These are phyloP conservation scores for Celoporthe dispersa DNA, from an alignment of 2,329 filamentous ascomycete genomes.

Conservation along the genomic window DNA sequence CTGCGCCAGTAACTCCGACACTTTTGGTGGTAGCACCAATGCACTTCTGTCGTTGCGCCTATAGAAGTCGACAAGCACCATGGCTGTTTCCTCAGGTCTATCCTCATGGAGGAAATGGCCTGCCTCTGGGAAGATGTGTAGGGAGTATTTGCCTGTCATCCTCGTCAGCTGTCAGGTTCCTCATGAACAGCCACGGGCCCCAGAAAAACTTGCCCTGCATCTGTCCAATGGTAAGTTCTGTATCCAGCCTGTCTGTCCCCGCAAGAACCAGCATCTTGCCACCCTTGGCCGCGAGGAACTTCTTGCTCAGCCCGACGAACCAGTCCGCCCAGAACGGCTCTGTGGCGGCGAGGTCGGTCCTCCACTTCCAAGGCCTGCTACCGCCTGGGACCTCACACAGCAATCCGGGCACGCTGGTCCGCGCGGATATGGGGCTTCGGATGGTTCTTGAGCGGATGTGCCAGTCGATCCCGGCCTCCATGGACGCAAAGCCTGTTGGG, in stretches of 20 bases:
- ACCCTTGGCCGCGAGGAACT: conserved; percentile 80
- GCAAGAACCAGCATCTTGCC: conserved; percentile 86
- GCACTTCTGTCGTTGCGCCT: conserved; percentile 85
- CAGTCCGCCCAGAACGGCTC: conserved; percentile 93
- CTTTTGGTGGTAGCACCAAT: conserved; percentile 88
- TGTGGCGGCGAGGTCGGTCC: conserved; percentile 81
- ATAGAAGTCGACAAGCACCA: conserved; percentile 87
- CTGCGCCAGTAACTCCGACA: conserved; percentile 71
- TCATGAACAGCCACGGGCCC: too few relatives aligned
- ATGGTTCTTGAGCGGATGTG: conserved; percentile 88
- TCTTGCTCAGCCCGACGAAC: conserved; percentile 86
- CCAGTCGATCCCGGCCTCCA: conserved; percentile 88
- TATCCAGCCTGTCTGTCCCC: conserved; percentile 88
- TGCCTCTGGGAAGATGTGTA: conserved; percentile 92
- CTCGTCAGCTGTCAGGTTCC: conserved; percentile 22
- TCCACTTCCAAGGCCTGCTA: conserved; percentile 73
- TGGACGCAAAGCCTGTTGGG: conserved; percentile 75
- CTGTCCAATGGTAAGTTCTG: conserved; percentile 91
- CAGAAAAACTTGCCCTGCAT: conserved; percentile 77
- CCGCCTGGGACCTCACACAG: conserved; percentile 50
- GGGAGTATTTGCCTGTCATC: conserved; percentile 79
- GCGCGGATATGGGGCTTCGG: conserved; percentile 80
- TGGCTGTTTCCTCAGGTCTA: conserved; percentile 85
- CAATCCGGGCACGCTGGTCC: conserved; percentile 83
- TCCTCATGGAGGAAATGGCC: conserved; percentile 98